These are phyloP conservation scores for Penicillium sp. DNA, from an alignment of 2,329 filamentous ascomycete species.

Conservation along the genomic window DNA sequence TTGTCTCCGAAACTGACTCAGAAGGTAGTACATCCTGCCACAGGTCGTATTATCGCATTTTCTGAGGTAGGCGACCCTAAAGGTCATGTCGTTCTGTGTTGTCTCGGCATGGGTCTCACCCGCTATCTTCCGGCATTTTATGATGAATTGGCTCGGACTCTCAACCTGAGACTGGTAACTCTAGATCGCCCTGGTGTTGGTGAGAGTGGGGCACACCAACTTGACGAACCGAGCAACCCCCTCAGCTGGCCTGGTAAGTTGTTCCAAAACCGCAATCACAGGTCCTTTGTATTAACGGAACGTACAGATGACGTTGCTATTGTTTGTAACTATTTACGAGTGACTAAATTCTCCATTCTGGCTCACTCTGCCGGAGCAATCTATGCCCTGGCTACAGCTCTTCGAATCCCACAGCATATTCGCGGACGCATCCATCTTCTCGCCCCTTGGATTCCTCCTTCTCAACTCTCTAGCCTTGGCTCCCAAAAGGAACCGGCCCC, in stretches of 20 bases:
- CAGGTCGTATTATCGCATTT: constrained; percentile 86
- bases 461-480: constrained; percentile 79
- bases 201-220: constrained; percentile 76
- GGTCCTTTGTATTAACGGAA: not conserved
- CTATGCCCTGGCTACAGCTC: constrained; percentile 89
- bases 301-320: constrained; percentile 75
- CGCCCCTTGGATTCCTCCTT: constrained; percentile 89
- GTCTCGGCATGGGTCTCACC: constrained; percentile 95
- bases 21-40: constrained; percentile 81
- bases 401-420: constrained; percentile 95
- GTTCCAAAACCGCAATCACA: not conserved
- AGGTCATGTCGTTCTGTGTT: constrained; percentile 91
- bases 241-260: constrained; percentile 86
- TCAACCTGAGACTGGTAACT: constrained; percentile 88
- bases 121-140: constrained; percentile 97
- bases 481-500: constrained; percentile 73
- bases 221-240: constrained; percentile 79
- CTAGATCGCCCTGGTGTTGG: constrained; percentile 92
- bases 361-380: constrained; percentile 98
- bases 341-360: constrained; percentile 93
- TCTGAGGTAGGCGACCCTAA: constrained; percentile 93
- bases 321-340: constrained; percentile 87
- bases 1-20: constrained; percentile 81
- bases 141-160: constrained; percentile 85
- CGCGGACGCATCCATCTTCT: constrained; percentile 90